Base-by-base conservation (phyloP, 2,329 filamentous ascomycete species). In the Diaporthe australafricana region DNA sequence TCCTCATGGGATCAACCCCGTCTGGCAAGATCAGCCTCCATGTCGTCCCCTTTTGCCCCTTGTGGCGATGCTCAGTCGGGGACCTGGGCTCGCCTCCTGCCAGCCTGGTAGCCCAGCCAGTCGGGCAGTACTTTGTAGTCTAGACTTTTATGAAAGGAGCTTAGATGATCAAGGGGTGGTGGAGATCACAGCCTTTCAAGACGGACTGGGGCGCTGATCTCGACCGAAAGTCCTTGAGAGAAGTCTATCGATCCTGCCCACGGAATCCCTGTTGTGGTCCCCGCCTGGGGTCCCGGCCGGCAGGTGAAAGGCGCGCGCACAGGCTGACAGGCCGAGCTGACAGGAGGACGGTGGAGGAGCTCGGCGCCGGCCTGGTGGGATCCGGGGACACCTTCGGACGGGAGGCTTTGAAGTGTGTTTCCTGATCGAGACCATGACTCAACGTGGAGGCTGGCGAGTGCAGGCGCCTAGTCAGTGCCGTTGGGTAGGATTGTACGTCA, bases 231-330 rank as follows among this genome's bases (percentile, higher is more conserved):
- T 38, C 45, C 30, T 50, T 20, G 45, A 50, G 27, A 27, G 45
- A 65, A 65, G 60, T 50, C 60, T 65, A 65, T 65, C 60, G 60
- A 65, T 65, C 30, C 60, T 65, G 30, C 42, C 45, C 60, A 65
- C 30, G 48, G 27, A 48, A 25, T 5, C 27, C 60, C 27, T 63
- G 60, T 63, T 25, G 30, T 20, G 60, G 42, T 35, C n/a, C 9
- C 27, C 35, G 60, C 12, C 60, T 35, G 27, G 42, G 42, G 60
- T n/a, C 1, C 60, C 60, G 42, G 60, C 60, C 60, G 60, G 60
- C 60, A n/a, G n/a, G n/a, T n/a, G n/a, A 65, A 17, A 20, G 11
- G 30, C 9, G 16, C 32, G 27, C 47, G 14, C 22, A 48, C 20
- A 35, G 42, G 35, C 35, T 25, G 11, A 16, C 30, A 35, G 50